Conservation (phyloP, 371 early-diverging fungal genomes). For the Syncephalis plumigaleata region DNA sequence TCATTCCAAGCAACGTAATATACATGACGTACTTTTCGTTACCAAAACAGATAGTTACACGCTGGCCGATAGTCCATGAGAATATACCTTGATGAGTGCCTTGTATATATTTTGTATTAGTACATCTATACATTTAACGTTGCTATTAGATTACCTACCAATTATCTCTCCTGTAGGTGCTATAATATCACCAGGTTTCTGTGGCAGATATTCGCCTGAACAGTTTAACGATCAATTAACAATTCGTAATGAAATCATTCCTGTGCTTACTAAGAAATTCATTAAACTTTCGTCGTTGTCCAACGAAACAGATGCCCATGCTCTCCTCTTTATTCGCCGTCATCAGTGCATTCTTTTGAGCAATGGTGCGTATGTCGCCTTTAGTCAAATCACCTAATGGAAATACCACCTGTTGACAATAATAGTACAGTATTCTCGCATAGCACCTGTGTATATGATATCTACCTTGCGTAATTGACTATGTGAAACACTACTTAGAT, state of each 20-base stretch:
- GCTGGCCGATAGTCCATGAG: conserved; percentile 57
- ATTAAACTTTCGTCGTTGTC: conserved; percentile 54
- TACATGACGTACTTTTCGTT: conserved; percentile 21
- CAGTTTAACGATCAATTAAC: not conserved
- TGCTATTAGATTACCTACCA: conserved; percentile 15
- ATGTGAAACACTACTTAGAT: conserved; percentile 48
- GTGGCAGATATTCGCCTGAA: conserved; percentile 20
- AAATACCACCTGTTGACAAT: conserved; percentile 35
- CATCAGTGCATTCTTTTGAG: conserved; percentile 27
- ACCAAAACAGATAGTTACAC: conserved; percentile 35
- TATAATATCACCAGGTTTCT: conserved; percentile 37
- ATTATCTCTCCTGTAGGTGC: conserved; percentile 30
- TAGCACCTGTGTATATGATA: not conserved
- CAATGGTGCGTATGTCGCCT: conserved; percentile 49
- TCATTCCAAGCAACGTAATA: conserved; percentile 4
- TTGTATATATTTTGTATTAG: too few species aligned
- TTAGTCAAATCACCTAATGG: conserved; percentile 70
- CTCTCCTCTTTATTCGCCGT: conserved; percentile 65
- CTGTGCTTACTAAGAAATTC: conserved; percentile 56
- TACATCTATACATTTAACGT: too few species aligned
- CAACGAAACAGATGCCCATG: conserved; percentile 95
- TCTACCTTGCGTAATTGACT: conserved; percentile 18
- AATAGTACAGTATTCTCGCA: not conserved
- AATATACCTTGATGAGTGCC: conserved; percentile 49
- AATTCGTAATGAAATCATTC: not conserved